phyloP scores from a whole-genome alignment of 1,284 basidiomycete species.

The Fomitopsis palustris region DNA sequence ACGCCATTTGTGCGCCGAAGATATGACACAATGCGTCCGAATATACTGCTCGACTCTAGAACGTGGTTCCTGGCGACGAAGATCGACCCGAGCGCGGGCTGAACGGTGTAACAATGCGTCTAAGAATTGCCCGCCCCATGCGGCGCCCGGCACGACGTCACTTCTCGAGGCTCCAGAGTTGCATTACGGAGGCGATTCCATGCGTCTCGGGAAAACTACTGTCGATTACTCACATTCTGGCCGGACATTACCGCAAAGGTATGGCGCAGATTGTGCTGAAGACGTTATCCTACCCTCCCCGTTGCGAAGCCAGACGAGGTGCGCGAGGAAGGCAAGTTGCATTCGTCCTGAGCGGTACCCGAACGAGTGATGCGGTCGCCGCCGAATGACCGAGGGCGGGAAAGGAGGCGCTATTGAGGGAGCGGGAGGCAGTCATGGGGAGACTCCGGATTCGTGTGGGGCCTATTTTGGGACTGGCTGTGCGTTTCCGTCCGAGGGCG shows the following conservation, averaged over 20 bases:
- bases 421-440: background rate
- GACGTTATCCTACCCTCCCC: background rate
- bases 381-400: background rate
- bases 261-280: background rate
- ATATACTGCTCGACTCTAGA: no score
- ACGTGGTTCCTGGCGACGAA: no score
- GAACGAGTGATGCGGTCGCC: background rate
- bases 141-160: no score
- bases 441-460: background rate
- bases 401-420: background rate
- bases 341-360: background rate
- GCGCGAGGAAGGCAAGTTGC: background rate
- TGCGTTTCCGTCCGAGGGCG: background rate
- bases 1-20: no score
- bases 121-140: no score
- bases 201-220: background rate
- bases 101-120: no score
- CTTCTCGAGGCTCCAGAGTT: no score
- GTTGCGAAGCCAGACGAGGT: background rate
- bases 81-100: no score
- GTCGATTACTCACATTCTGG: background rate
- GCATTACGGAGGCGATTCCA: no score
- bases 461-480: background rate
- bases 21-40: no score
- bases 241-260: background rate